A percentile compares a stretch with the other conserved stretches of the same genome.
Conservation (phyloP, 257 asterid species). For the Solanum microdontum region DNA sequence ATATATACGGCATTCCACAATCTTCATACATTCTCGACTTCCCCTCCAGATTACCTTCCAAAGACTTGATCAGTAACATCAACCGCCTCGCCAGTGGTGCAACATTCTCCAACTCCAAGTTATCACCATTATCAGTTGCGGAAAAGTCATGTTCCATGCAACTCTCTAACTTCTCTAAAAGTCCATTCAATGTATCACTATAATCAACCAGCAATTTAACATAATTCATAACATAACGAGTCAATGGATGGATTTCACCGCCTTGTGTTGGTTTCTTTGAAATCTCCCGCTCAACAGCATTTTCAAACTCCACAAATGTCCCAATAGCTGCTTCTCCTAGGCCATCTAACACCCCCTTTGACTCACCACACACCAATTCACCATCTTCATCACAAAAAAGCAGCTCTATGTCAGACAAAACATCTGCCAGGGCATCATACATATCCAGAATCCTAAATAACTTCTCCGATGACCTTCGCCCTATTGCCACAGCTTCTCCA, state of each 20-base stretch:
- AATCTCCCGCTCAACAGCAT: slow-evolving; percentile 79
- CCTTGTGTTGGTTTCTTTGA: slow-evolving; percentile 66
- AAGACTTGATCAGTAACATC: slow-evolving; percentile 51
- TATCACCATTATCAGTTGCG: slow-evolving; percentile 17
- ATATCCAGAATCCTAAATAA: slow-evolving; percentile 80
- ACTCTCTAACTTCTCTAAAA: slow-evolving; percentile 39
- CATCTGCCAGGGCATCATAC: slow-evolving; percentile 73
- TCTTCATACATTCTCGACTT: slow-evolving; percentile 85
- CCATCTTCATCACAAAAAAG: slow-evolving; percentile 68
- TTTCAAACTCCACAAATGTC: slow-evolving; percentile 84
- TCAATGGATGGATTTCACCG: slow-evolving; percentile 87
- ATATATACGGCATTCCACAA: slow-evolving; percentile 65
- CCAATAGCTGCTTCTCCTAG: slow-evolving; percentile 86
- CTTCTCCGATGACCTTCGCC: slow-evolving; percentile 77
- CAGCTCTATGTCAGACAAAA: slow-evolving; percentile 44
- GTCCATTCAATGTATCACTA: slow-evolving; percentile 53
- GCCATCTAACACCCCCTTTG: slow-evolving; percentile 66
- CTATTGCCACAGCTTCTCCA: slow-evolving; percentile 91
- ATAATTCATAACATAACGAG: slow-evolving; percentile 93
- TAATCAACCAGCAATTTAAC: slow-evolving; percentile 80
- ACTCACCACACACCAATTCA: slow-evolving; percentile 74
- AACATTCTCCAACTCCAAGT: slow-evolving; percentile 36
- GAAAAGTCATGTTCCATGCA: slow-evolving; percentile 10
- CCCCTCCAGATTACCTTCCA: slow-evolving; percentile 79
- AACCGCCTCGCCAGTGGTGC: slow-evolving; percentile 47